Conservation (phyloP, 2,329 filamentous ascomycete genomes). For the Sphaerulina musiva region DNA sequence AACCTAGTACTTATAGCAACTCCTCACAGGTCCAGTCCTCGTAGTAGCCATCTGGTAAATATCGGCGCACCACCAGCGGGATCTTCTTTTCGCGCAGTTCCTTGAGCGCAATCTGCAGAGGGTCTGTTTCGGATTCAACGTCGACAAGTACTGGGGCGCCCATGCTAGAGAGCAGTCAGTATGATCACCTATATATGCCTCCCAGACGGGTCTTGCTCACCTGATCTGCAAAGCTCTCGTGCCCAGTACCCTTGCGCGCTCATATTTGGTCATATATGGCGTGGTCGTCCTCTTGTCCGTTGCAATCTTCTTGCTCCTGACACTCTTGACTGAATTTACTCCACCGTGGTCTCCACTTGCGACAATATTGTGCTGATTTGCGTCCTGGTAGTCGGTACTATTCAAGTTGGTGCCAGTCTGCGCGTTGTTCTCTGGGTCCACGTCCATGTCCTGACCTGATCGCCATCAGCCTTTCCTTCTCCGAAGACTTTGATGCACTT, state of each 20-base stretch:
- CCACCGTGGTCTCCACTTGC: constrained; percentile 41
- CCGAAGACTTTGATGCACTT: background rate
- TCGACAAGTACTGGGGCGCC: constrained; percentile 96
- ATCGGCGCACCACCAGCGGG: constrained; percentile 85
- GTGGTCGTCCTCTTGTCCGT: constrained; percentile 53
- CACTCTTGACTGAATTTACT: constrained; percentile 49
- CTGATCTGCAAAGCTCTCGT: constrained; percentile 94
- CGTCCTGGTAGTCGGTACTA: constrained; percentile 31
- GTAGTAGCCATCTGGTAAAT: constrained; percentile 96
- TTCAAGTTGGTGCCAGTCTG: constrained; percentile 18
- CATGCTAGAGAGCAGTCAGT: constrained; percentile 56
- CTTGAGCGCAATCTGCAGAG: constrained; percentile 93
- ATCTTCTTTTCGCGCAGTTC: constrained; percentile 99
- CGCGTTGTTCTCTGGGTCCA: constrained; percentile 17
- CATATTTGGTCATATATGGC: constrained; percentile 99
- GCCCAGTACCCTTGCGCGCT: constrained; percentile 85
- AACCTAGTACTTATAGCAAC: constrained; percentile 51
- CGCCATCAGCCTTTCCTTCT: constrained; percentile 1
- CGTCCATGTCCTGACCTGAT: constrained; percentile 33
- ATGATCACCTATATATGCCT: background rate
- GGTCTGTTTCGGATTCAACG: constrained; percentile 94
- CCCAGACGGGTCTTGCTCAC: constrained; percentile 40
- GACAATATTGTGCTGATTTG: constrained; percentile 38
- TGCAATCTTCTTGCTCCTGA: constrained; percentile 34
- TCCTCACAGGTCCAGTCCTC: constrained; percentile 99